These are phyloP conservation scores for Aspergillaceae sp. DNA, from an alignment of 2,329 filamentous ascomycete genomes.

Conservation along the genomic window DNA sequence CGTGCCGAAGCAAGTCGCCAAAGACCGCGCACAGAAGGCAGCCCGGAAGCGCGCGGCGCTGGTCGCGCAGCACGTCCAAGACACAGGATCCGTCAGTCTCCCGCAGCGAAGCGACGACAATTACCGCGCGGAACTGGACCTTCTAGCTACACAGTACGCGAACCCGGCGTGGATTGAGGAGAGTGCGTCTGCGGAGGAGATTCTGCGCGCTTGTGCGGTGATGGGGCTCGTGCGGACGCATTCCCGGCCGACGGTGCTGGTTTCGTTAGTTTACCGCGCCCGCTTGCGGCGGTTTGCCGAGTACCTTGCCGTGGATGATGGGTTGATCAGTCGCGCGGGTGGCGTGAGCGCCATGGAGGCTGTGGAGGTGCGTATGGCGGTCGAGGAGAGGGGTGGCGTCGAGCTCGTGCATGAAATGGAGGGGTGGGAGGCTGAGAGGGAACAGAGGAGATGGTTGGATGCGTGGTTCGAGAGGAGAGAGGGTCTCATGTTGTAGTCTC, in stretches of 20 bases:
- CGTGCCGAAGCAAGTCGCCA: slow-evolving; percentile 65
- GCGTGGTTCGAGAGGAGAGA: slow-evolving; percentile 23
- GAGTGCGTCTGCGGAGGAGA: slow-evolving; percentile 13
- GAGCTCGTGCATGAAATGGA: slow-evolving; percentile 17
- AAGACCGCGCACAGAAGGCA: slow-evolving; percentile 47
- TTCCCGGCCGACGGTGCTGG: slow-evolving; percentile 36
- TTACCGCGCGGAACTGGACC: slow-evolving; percentile 21
- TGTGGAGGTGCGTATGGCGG: slow-evolving; percentile 61
- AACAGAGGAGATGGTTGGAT: slow-evolving; percentile 29
- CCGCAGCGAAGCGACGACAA: slow-evolving; percentile 6
- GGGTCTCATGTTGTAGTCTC: no score
- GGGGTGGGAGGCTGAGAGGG: slow-evolving; percentile 18
- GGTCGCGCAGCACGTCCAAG: slow-evolving; percentile 13
- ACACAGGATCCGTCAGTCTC: slow-evolving; percentile 6
- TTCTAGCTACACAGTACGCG: slow-evolving; percentile 18
- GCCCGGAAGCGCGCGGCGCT: slow-evolving; percentile 25
- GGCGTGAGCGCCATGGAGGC: slow-evolving; percentile 50
- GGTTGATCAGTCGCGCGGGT: slow-evolving; percentile 55
- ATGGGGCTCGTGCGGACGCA: slow-evolving; percentile 24
- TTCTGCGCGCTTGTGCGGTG: slow-evolving; percentile 27
- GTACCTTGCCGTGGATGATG: slow-evolving; percentile 64
- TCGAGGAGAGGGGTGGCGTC: slow-evolving; percentile 56
- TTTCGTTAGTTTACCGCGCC: slow-evolving; percentile 41
- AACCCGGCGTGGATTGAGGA: slow-evolving; percentile 10
- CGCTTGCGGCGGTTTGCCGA: slow-evolving; percentile 48